phyloP scores from a whole-genome alignment of 2,329 filamentous ascomycete species.

The Nannizziopsis arthrosporioides region DNA sequence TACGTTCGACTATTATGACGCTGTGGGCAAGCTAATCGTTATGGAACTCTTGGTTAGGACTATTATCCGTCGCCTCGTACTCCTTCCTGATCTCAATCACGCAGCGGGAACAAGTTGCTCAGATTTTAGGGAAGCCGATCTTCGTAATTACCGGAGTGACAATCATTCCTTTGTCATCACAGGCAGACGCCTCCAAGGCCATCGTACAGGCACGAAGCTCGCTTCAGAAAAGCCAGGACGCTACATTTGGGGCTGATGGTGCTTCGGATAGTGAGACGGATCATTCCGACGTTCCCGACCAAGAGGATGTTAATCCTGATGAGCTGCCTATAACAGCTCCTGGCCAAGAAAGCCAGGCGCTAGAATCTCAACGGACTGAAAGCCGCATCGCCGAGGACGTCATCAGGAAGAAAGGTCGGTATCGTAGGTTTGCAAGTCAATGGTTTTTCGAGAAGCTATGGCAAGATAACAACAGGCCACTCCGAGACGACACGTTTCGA shows the following conservation, averaged over 20 bases:
- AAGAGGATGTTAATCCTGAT: constrained; percentile 15
- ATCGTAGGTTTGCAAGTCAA: constrained; percentile 75
- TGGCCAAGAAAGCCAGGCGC: constrained; percentile 17
- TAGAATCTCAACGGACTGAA: constrained; percentile 29
- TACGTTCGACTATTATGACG: not conserved
- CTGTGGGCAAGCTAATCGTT: not conserved
- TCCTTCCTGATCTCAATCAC: constrained; percentile 82
- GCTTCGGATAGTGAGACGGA: constrained; percentile 14
- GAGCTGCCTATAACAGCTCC: constrained; percentile 17
- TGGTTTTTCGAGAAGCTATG: constrained; percentile 86
- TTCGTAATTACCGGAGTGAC: constrained; percentile 84
- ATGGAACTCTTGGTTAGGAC: constrained; percentile 45
- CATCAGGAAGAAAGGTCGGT: constrained; percentile 67
- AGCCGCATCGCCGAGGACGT: constrained; percentile 75
- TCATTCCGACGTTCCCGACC: constrained; percentile 6
- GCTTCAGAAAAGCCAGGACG: constrained; percentile 19
- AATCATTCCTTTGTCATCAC: constrained; percentile 74
- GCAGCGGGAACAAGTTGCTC: constrained; percentile 74
- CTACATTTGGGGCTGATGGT: constrained; percentile 28
- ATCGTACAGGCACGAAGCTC: constrained; percentile 38
- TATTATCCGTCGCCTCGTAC: constrained; percentile 68
- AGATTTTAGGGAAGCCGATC: constrained; percentile 67
- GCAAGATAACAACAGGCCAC: constrained; percentile 35
- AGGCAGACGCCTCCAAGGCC: constrained; percentile 59
- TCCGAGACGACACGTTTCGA: constrained; percentile 2